Evolutionary conservation across 768 basidiomycete species (phyloP), one percentile per base, ranked within the genome.

Genomic region (Boletus rex-veris): DNA sequence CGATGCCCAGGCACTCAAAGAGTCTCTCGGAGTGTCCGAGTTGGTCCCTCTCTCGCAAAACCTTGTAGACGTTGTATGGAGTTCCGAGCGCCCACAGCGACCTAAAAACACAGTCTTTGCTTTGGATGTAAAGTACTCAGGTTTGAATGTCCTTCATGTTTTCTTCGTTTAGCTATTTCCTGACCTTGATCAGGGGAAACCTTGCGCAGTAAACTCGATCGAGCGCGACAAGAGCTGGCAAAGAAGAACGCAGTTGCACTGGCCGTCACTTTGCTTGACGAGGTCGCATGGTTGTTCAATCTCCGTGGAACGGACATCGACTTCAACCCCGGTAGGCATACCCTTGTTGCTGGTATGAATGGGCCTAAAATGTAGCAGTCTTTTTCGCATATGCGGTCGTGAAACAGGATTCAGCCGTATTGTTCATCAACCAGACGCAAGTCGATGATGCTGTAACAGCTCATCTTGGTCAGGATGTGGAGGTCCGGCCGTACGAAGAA

Each of bases 251-350:
- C 72, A 2, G 67, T 74, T 58, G 92, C 88, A 2, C 69, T 90
- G 39, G 85, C 96, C 1, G 80, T 98, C 5, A 87, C 80, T n/a
- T 85, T 88, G 78, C 80, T 98, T 19, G 96, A 98, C 68, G 96
- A 98, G 68, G 84, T 96, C 46, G 93, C 92, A 0, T 98, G 93
- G 93, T 66, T 94, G 37, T 90, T 92, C 74, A 95, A 98, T 69
- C 75, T 99, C 31, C 85, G 96, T 57, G 95, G 94, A 1, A 81
- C 85, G 3, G 96, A 98, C 66, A 95, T 98, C 63, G 85, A 85
- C 33, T 98, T 80, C 73, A 98, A 97, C 56, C 86, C 86, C 4
- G 83, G 84, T 78, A 57, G 31, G 60, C 36, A 33, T 36, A 31
- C 42, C 35, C n/a, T 39, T 28, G 6, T 30, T 26, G 3, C 31